Evolutionary conservation across 352 stramenopile genomes (phyloP).

Genomic region (Globisporangium spiculum): DNA sequence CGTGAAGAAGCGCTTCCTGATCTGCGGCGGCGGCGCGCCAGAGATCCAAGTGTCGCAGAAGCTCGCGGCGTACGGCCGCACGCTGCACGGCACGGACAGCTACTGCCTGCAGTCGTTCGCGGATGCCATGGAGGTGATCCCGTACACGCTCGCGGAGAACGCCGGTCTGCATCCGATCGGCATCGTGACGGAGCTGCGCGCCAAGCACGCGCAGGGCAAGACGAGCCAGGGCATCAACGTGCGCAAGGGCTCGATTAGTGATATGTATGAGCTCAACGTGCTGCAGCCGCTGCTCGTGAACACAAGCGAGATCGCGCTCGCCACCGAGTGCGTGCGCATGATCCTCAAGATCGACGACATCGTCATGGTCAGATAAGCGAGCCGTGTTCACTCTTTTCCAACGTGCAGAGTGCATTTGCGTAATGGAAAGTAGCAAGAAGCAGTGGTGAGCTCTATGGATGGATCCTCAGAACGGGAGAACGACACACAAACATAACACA

Average conservation of each 20-base stretch:
- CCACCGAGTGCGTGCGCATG: slow-evolving; percentile 98
- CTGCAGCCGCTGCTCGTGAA: slow-evolving; percentile 98
- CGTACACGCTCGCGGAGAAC: slow-evolving; percentile 99
- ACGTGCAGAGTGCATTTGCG: neutral
- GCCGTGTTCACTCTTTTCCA: no score
- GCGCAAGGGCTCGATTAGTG: slow-evolving; percentile 92
- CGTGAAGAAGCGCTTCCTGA: slow-evolving; percentile 99
- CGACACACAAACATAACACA: slow-evolving; percentile 4
- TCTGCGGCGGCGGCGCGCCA: slow-evolving; percentile 95
- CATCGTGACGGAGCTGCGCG: slow-evolving; percentile 96
- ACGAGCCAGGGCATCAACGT: slow-evolving; percentile 97
- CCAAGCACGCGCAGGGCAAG: slow-evolving; percentile 92
- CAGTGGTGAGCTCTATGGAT: neutral
- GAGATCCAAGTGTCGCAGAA: slow-evolving; percentile 96
- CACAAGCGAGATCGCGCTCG: slow-evolving; percentile 96
- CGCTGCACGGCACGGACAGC: slow-evolving; percentile 92
- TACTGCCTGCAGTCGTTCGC: slow-evolving; percentile 98
- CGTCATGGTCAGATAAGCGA: slow-evolving; percentile 92
- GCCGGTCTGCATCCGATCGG: slow-evolving; percentile 98
- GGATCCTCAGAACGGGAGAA: neutral
- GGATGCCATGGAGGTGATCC: slow-evolving; percentile 97
- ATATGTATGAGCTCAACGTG: slow-evolving; percentile 99
- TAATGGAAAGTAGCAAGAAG: neutral
- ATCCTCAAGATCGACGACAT: slow-evolving; percentile 99
- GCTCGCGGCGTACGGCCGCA: slow-evolving; percentile 92